A percentile compares a stretch with the other conserved stretches of the same genome.
phyloP scores from a whole-genome alignment of 2,329 filamentous ascomycete genomes.

The Onygenales sp. region DNA sequence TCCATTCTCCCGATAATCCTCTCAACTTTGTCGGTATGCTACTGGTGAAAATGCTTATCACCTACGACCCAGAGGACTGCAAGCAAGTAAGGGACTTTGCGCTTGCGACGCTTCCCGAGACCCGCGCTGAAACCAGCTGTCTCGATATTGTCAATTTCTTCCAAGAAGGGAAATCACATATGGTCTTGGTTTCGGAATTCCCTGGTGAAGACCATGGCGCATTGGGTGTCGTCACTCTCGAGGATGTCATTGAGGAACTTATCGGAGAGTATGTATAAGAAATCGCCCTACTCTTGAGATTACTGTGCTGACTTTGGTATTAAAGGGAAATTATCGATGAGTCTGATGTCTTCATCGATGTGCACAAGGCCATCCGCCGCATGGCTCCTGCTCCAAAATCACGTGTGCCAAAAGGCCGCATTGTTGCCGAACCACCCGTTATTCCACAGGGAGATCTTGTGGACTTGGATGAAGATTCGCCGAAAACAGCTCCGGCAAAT shows the following conservation, averaged over 20 bases:
- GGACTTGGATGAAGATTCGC: constrained; percentile 38
- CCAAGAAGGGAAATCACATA: constrained; percentile 97
- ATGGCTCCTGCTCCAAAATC: constrained; percentile 75
- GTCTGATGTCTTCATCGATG: constrained; percentile 95
- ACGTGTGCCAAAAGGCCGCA: constrained; percentile 50
- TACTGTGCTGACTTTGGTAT: constrained; percentile 13
- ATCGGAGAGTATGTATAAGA: constrained; percentile 77
- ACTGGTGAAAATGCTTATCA: constrained; percentile 96
- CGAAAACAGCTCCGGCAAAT: constrained; percentile 14
- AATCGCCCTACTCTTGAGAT: neutral
- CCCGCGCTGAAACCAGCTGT: constrained; percentile 88
- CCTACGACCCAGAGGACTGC: constrained; percentile 90
- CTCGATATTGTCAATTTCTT: constrained; percentile 99
- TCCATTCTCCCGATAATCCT: constrained; percentile 74
- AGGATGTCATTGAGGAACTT: constrained; percentile 96
- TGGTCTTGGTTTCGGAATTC: constrained; percentile 87
- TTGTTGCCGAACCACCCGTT: constrained; percentile 39
- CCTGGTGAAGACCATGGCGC: constrained; percentile 89
- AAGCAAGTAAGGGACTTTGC: constrained; percentile 83
- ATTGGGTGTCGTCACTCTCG: constrained; percentile 85
- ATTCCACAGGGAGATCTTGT: constrained; percentile 26
- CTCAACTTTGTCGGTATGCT: constrained; percentile 96
- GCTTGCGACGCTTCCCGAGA: constrained; percentile 88
- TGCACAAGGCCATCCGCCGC: constrained; percentile 93
- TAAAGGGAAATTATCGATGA: constrained; percentile 93